These are phyloP conservation scores for Taiozyma sp. DNA, from an alignment of 1,139 yeast species.

Conservation along the genomic window DNA sequence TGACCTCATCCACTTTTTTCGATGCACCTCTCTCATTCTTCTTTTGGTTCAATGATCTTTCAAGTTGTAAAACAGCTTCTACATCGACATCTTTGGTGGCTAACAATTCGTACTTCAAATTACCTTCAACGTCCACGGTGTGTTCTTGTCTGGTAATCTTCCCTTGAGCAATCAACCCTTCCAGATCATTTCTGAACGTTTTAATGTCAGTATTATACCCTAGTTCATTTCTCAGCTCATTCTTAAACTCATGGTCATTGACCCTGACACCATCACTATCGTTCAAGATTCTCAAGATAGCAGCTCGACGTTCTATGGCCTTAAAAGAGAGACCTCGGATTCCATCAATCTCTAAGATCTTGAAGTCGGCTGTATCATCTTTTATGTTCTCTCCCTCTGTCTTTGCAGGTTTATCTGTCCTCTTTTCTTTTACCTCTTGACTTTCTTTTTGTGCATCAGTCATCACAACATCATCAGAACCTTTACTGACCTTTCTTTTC, in stretches of 20 bases:
- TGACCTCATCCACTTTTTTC: slow-evolving; percentile 11
- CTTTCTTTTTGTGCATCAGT: not conserved
- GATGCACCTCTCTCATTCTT: not conserved
- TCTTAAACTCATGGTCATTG: slow-evolving; percentile 23
- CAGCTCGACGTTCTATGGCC: slow-evolving; percentile 27
- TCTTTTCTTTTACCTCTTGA: not conserved
- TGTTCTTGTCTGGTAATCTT: slow-evolving; percentile 19
- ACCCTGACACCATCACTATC: slow-evolving; percentile 30
- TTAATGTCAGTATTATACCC: slow-evolving; percentile 29
- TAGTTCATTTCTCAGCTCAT: slow-evolving; percentile 21
- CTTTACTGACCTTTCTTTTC: not conserved
- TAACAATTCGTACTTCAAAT: slow-evolving; percentile 6
- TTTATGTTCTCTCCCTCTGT: not conserved
- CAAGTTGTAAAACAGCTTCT: slow-evolving; percentile 8
- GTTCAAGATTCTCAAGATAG: slow-evolving; percentile 26
- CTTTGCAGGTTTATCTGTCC: no score
- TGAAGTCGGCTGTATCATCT: not conserved
- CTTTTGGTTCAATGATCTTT: slow-evolving; percentile 1
- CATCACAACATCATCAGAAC: not conserved
- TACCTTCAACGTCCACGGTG: slow-evolving; percentile 5
- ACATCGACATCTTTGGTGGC: slow-evolving; percentile 11
- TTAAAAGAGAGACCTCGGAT: slow-evolving; percentile 27
- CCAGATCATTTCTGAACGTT: slow-evolving; percentile 26
- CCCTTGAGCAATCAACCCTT: slow-evolving; percentile 21
- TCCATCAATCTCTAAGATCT: slow-evolving; percentile 8